These are phyloP conservation scores for Claviceps fusiformis DNA, from an alignment of 2,329 filamentous ascomycete genomes.

Conservation along the genomic window DNA sequence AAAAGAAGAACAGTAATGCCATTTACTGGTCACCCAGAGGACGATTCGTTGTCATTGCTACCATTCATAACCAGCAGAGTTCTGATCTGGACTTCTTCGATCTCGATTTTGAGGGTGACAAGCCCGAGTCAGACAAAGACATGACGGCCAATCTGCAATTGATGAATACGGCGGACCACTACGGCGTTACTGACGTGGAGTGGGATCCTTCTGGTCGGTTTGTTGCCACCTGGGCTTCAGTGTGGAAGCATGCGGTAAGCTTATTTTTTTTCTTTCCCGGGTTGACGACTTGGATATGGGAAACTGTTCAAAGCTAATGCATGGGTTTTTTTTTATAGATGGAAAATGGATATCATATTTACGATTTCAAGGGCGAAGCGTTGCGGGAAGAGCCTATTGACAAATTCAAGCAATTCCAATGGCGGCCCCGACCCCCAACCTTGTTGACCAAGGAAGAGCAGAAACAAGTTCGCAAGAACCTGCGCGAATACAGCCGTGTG, in stretches of 20 bases:
- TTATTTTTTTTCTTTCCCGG: too few species aligned
- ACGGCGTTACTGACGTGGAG: constrained; percentile 92
- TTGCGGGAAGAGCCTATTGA: constrained; percentile 86
- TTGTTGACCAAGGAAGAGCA: constrained; percentile 94
- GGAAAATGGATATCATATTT: constrained; percentile 98
- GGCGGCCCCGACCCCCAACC: constrained; percentile 84
- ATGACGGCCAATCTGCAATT: constrained; percentile 87
- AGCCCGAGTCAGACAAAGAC: constrained; percentile 84
- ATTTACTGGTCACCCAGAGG: constrained; percentile 98
- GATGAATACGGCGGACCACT: constrained; percentile 90
- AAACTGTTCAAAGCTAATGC: constrained; percentile 2
- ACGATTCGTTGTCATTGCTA: constrained; percentile 87
- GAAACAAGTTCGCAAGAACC: constrained; percentile 94
- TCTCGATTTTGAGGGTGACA: constrained; percentile 94
- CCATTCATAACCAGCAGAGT: constrained; percentile 82
- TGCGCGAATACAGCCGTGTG: constrained; percentile 85
- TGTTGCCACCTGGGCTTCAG: constrained; percentile 82
- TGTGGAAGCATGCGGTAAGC: constrained; percentile 91
- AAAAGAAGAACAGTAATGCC: constrained; percentile 99
- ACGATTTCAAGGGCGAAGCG: constrained; percentile 85
- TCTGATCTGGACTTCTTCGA: constrained; percentile 97
- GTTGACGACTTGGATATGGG: background rate
- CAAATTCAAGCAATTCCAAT: constrained; percentile 95
- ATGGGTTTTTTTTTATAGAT: constrained; percentile 42
- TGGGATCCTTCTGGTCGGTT: constrained; percentile 96